Evolutionary conservation across 805 yeast species (phyloP).

Genomic region (Tetrapisispora pingtungensis): DNA sequence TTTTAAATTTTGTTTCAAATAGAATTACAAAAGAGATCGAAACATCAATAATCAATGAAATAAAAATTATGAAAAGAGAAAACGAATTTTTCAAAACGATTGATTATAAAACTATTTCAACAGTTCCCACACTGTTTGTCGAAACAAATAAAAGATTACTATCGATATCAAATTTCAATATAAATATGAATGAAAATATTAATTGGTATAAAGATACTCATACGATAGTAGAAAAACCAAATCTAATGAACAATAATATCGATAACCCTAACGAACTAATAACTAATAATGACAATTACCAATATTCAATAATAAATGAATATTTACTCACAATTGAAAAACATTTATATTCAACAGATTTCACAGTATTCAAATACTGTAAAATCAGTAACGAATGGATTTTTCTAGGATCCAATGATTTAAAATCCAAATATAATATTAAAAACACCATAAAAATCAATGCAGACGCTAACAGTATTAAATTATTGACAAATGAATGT

Average conservation of each 20-base stretch:
- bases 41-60: too few species aligned
- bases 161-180: slow-evolving; percentile 1
- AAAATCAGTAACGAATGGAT: slow-evolving; percentile 10
- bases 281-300: neutral
- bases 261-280: too few species aligned
- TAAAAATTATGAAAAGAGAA: slow-evolving; percentile 1
- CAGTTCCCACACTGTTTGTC: neutral
- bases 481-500: neutral
- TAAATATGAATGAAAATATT: neutral
- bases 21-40: too few species aligned
- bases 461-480: neutral
- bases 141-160: slow-evolving; percentile 5
- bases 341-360: slow-evolving; percentile 15
- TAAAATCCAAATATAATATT: slow-evolving; percentile 15
- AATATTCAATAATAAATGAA: neutral
- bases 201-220: slow-evolving; percentile 5
- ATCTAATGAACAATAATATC: neutral
- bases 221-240: slow-evolving; percentile 1
- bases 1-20: neutral
- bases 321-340: slow-evolving; percentile 10
- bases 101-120: neutral
- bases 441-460: slow-evolving; percentile 4
- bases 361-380: slow-evolving; percentile 11
- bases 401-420: slow-evolving; percentile 14
- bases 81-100: neutral